Evolutionary conservation across 768 basidiomycete genomes (phyloP).

Genomic region (Chalciporus sphaerocephalus): DNA sequence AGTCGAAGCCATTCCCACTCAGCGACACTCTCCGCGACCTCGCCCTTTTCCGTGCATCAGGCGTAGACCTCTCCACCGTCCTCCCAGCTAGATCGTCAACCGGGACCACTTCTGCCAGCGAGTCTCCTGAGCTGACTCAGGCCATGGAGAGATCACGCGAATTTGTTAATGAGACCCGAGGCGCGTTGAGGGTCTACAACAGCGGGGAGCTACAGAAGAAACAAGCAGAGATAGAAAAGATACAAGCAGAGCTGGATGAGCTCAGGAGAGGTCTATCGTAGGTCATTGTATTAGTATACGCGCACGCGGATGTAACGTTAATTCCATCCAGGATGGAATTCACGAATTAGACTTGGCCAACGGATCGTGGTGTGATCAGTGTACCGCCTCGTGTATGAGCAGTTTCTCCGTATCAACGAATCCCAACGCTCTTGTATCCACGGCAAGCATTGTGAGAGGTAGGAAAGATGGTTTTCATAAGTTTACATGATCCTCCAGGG

Average conservation of each 20-base stretch:
- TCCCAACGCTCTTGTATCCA: background rate
- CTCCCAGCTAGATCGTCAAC: slow-evolving; percentile 16
- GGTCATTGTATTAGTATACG: background rate
- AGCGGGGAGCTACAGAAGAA: slow-evolving; percentile 48
- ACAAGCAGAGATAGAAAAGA: slow-evolving; percentile 50
- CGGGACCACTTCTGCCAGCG: slow-evolving; percentile 2
- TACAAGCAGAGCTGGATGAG: slow-evolving; percentile 54
- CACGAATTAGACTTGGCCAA: background rate
- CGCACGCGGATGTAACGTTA: background rate
- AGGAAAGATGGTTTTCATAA: background rate
- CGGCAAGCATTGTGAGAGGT: background rate
- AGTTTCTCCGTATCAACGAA: background rate
- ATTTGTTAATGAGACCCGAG: slow-evolving; percentile 54
- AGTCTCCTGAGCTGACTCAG: slow-evolving; percentile 11
- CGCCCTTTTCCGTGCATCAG: slow-evolving; percentile 62
- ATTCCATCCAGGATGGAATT: background rate
- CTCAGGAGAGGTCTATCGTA: slow-evolving; percentile 32
- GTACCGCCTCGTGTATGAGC: background rate
- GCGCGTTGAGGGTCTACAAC: slow-evolving; percentile 43
- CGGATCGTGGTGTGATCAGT: background rate
- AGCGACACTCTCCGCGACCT: slow-evolving; percentile 63
- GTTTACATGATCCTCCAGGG: too few relatives aligned
- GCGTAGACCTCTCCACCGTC: slow-evolving; percentile 36
- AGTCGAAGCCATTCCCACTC: slow-evolving; percentile 47
- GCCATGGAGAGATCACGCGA: slow-evolving; percentile 47